Evolutionary conservation across 331 rosid species (phyloP).

Genomic region (Malus hybrid): DNA sequence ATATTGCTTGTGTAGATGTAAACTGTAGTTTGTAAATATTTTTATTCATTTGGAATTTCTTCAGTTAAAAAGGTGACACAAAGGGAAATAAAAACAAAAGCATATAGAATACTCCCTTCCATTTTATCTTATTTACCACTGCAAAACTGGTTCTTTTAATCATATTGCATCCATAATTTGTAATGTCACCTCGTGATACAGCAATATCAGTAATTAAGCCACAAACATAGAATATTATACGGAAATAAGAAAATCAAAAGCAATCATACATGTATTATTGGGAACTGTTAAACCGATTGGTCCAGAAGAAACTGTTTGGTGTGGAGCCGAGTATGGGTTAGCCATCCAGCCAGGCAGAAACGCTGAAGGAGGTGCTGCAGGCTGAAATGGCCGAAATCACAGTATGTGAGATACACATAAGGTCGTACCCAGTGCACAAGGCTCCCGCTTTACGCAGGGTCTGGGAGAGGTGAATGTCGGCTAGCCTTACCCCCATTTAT

Average conservation of each 20-base stretch:
- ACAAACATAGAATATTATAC: neutral
- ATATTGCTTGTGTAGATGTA: neutral
- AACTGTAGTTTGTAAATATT: neutral
- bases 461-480: too few species aligned
- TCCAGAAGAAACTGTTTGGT: neutral
- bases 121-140: neutral
- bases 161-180: neutral
- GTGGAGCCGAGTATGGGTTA: neutral
- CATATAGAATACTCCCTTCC: too few species aligned
- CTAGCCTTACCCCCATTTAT: too few species aligned
- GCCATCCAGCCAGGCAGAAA: conserved; percentile 2
- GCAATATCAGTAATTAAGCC: neutral
- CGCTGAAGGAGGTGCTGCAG: neutral
- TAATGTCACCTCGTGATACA: neutral
- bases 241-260: neutral
- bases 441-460: too few species aligned
- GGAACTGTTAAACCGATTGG: neutral
- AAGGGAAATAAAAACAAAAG: neutral
- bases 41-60: neutral
- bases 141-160: neutral
- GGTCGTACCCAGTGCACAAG: too few species aligned
- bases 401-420: neutral
- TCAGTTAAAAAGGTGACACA: neutral
- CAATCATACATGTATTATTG: neutral
- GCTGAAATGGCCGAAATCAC: conserved; percentile 3